Evolutionary conservation across 1,284 basidiomycete species (phyloP).

Genomic region (Ceratobasidium sp.): DNA sequence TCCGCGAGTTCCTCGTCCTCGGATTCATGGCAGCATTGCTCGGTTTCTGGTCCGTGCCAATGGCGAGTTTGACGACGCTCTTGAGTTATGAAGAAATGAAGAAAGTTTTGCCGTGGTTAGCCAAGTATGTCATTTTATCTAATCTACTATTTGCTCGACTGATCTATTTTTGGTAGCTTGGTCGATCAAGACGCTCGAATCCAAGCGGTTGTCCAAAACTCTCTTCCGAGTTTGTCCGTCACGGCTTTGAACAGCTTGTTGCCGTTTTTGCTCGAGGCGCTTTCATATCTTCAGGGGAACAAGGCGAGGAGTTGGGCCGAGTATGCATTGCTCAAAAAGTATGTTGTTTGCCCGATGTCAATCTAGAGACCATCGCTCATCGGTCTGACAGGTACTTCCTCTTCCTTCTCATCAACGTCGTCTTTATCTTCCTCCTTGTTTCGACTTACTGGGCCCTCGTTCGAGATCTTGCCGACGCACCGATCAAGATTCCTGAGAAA

Average conservation of each 20-base stretch:
- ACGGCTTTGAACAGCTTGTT: constrained; percentile 88
- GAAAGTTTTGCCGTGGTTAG: constrained; percentile 86
- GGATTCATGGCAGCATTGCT: constrained; percentile 72
- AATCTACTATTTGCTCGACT: not conserved
- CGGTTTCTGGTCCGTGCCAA: constrained; percentile 88
- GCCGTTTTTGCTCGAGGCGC: constrained; percentile 87
- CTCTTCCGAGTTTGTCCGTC: constrained; percentile 88
- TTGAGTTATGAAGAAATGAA: constrained; percentile 93
- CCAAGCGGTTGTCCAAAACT: constrained; percentile 89
- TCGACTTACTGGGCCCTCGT: constrained; percentile 90
- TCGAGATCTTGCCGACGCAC: constrained; percentile 84
- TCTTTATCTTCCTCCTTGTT: constrained; percentile 94
- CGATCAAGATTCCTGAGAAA: constrained; percentile 88
- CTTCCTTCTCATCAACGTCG: constrained; percentile 91
- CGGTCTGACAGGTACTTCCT: constrained; percentile 77
- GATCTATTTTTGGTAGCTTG: constrained; percentile 51
- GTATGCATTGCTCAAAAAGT: constrained; percentile 93
- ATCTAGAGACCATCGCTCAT: not conserved
- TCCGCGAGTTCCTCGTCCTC: constrained; percentile 75
- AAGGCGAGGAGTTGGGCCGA: constrained; percentile 91
- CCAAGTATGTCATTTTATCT: constrained; percentile 44
- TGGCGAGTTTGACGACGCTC: constrained; percentile 82
- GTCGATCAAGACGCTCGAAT: constrained; percentile 84
- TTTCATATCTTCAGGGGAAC: constrained; percentile 89
- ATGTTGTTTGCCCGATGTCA: constrained; percentile 45